These are phyloP conservation scores for Jamesozyma gamospora DNA, from an alignment of 805 yeast genomes.

Conservation along the genomic window DNA sequence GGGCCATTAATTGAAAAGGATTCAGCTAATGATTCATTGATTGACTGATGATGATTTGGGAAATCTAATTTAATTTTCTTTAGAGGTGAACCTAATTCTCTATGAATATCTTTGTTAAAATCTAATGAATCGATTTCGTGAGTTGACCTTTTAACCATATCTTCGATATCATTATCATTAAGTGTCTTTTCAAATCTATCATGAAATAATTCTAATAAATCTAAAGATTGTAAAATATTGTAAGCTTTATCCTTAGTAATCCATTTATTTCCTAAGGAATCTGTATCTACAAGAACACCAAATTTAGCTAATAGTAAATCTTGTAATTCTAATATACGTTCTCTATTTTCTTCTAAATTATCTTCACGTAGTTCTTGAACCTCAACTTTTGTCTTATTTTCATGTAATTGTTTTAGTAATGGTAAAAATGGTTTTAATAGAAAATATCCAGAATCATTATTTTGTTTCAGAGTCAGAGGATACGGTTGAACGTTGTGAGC, in stretches of 20 bases:
- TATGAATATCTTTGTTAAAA: conserved; percentile 7
- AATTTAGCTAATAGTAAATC: conserved; percentile 16
- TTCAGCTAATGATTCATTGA: neutral
- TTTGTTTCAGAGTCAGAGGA: conserved; percentile 14
- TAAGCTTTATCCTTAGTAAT: conserved; percentile 21
- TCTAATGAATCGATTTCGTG: conserved; percentile 5
- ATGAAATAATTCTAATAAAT: conserved; percentile 12
- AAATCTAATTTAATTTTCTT: conserved; percentile 15
- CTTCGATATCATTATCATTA: conserved; percentile 1
- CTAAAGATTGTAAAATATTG: conserved; percentile 13
- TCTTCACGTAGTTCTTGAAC: conserved; percentile 2
- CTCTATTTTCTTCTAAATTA: neutral
- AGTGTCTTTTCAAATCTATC: conserved; percentile 7
- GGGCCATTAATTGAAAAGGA: neutral
- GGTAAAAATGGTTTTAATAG: conserved; percentile 19
- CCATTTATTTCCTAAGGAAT: conserved; percentile 22
- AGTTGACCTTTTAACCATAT: conserved; percentile 4
- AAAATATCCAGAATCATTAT: conserved; percentile 19
- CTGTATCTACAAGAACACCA: conserved; percentile 21
- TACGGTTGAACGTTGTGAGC: conserved; percentile 3
- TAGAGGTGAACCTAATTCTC: conserved; percentile 21
- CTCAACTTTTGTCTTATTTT: conserved; percentile 2
- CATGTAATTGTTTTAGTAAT: conserved; percentile 13
- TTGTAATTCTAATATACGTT: neutral
- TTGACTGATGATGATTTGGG: neutral